Conservation (phyloP, 2,329 filamentous ascomycete species). For the Lithohypha guttulata region DNA sequence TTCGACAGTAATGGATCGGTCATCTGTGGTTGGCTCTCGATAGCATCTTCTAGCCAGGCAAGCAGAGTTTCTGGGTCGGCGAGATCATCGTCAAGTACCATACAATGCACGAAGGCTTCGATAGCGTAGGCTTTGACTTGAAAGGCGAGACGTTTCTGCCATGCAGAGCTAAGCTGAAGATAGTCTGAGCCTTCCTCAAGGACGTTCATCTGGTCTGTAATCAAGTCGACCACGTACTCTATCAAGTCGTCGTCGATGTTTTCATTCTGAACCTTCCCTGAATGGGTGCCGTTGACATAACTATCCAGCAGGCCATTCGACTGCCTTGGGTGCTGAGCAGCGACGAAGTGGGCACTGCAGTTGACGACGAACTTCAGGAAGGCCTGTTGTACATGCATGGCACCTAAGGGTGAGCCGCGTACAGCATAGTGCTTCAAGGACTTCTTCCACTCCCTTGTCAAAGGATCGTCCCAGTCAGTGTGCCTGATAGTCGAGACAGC, state of each 20-base stretch:
- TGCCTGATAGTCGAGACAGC: slow-evolving; percentile 86
- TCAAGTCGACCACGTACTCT: slow-evolving; percentile 56
- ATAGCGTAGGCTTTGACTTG: slow-evolving; percentile 75
- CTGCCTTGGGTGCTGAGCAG: slow-evolving; percentile 49
- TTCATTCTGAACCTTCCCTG: slow-evolving; percentile 24
- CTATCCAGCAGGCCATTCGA: slow-evolving; percentile 61
- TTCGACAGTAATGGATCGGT: slow-evolving; percentile 65
- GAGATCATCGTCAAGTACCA: slow-evolving; percentile 67
- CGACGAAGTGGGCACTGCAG: slow-evolving; percentile 61
- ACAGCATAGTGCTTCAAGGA: slow-evolving; percentile 74
- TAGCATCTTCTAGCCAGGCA: slow-evolving; percentile 72
- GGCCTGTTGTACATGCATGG: slow-evolving; percentile 80
- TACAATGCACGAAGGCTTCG: slow-evolving; percentile 75
- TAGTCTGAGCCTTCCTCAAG: slow-evolving; percentile 88
- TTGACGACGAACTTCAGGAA: slow-evolving; percentile 78
- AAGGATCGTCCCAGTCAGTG: slow-evolving; percentile 52
- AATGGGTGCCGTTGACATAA: slow-evolving; percentile 50
- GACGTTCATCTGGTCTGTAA: slow-evolving; percentile 71
- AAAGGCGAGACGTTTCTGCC: slow-evolving; percentile 77
- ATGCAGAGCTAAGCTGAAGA: slow-evolving; percentile 69
- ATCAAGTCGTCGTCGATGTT: slow-evolving; percentile 34
- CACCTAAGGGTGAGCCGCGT: slow-evolving; percentile 69
- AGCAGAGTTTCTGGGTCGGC: slow-evolving; percentile 71
- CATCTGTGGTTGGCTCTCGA: slow-evolving; percentile 73
- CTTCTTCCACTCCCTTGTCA: slow-evolving; percentile 75